A percentile compares a stretch with the other conserved stretches of the same genome.
phyloP scores from a whole-genome alignment of 2,329 filamentous ascomycete species.

The Berkeleyomyces rouxiae region DNA sequence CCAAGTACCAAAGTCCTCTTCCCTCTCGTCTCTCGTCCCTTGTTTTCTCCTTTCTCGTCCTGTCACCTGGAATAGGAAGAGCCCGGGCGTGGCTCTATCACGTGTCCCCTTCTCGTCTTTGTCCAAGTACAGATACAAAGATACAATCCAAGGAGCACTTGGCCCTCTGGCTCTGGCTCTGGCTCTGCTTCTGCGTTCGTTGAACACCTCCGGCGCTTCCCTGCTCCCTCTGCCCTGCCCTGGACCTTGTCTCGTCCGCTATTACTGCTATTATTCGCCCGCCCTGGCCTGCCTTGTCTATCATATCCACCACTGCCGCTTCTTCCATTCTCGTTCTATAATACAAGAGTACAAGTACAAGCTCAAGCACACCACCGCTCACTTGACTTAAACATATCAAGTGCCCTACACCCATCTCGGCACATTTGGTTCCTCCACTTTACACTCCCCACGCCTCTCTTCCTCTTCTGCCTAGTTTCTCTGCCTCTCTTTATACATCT shows the following conservation, averaged over 20 bases:
- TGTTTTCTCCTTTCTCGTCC: background rate
- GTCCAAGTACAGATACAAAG: too few relatives aligned
- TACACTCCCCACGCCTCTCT: too few relatives aligned
- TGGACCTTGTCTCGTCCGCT: slow-evolving; percentile 13
- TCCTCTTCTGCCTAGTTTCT: too few relatives aligned
- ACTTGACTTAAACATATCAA: background rate
- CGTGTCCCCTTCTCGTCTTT: background rate
- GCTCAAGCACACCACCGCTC: too few relatives aligned
- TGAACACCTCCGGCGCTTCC: slow-evolving; percentile 1
- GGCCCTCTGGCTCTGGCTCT: background rate
- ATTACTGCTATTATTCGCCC: slow-evolving; percentile 10
- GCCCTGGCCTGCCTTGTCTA: background rate
- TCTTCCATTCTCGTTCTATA: background rate
- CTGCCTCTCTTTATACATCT: background rate
- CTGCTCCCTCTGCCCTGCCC: background rate
- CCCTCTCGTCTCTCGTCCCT: background rate
- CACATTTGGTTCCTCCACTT: too few relatives aligned
- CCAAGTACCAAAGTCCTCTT: background rate
- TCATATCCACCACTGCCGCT: background rate
- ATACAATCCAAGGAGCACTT: too few relatives aligned
- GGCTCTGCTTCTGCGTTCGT: background rate
- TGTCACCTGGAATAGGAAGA: background rate
- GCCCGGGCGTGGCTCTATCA: background rate
- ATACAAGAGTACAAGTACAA: too few relatives aligned
- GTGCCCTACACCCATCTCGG: too few relatives aligned